Percentiles rank a stretch among this genome's conserved stretches.
Conservation (phyloP, 805 yeast species). For the Candida multigemmis region DNA sequence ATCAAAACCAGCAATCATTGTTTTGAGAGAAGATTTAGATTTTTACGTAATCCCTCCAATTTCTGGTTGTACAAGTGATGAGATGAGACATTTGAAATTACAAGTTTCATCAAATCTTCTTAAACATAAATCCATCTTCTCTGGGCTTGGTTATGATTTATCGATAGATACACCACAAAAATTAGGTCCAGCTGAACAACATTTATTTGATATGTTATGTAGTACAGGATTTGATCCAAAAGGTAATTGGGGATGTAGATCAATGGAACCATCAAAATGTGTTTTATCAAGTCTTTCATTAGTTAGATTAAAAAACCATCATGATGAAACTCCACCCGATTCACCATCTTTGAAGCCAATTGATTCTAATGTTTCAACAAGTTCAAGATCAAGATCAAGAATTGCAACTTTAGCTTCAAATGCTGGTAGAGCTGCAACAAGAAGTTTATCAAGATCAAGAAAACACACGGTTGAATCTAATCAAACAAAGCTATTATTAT, state of each 20-base stretch:
- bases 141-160: slow-evolving; percentile 61
- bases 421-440: slow-evolving; percentile 46
- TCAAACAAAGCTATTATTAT: slow-evolving; percentile 61
- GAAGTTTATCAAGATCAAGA: slow-evolving; percentile 48
- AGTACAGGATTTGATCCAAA: slow-evolving; percentile 67
- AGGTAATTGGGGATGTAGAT: slow-evolving; percentile 81
- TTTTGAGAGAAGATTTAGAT: slow-evolving; percentile 88
- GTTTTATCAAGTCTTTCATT: slow-evolving; percentile 79
- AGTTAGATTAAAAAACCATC: slow-evolving; percentile 40
- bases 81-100: slow-evolving; percentile 60
- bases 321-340: slow-evolving; percentile 28
- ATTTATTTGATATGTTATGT: slow-evolving; percentile 88
- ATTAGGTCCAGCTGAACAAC: slow-evolving; percentile 88
- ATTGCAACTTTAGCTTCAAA: slow-evolving; percentile 51
- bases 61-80: slow-evolving; percentile 43
- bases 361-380: slow-evolving; percentile 26
- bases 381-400: slow-evolving; percentile 40
- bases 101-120: slow-evolving; percentile 64
- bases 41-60: slow-evolving; percentile 82
- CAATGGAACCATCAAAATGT: slow-evolving; percentile 80
- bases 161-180: slow-evolving; percentile 28
- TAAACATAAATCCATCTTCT: slow-evolving; percentile 53
- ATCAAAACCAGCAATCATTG: slow-evolving; percentile 84
- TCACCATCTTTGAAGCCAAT: slow-evolving; percentile 37
- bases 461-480: slow-evolving; percentile 26